These are phyloP conservation scores for Candida oleophila DNA, from an alignment of 805 yeast species.

Conservation along the genomic window DNA sequence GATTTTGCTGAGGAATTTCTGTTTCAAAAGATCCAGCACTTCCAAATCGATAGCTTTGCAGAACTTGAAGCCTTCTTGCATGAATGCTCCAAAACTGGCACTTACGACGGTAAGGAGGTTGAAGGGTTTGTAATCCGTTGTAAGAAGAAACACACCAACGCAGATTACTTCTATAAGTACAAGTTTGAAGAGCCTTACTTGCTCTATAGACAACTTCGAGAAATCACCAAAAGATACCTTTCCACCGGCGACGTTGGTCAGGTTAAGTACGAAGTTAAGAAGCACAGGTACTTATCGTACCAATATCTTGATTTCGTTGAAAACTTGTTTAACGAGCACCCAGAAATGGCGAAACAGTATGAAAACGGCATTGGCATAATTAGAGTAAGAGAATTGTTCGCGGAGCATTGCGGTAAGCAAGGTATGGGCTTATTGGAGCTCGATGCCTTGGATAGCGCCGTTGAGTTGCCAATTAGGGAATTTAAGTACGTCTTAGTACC, in stretches of 20 bases:
- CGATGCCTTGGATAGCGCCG: slow-evolving; percentile 34
- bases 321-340: slow-evolving; percentile 51
- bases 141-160: slow-evolving; percentile 16
- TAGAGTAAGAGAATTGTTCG: slow-evolving; percentile 63
- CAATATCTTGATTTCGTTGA: slow-evolving; percentile 69
- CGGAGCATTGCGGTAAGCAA: slow-evolving; percentile 47
- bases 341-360: slow-evolving; percentile 46
- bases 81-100: slow-evolving; percentile 61
- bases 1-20: slow-evolving; percentile 68
- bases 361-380: slow-evolving; percentile 69
- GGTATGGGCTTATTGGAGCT: slow-evolving; percentile 60
- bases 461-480: slow-evolving; percentile 10
- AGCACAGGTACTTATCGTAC: slow-evolving; percentile 57
- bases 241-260: slow-evolving; percentile 22
- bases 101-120: slow-evolving; percentile 66
- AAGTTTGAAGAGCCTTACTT: slow-evolving; percentile 95
- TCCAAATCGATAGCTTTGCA: slow-evolving; percentile 35
- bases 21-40: slow-evolving; percentile 57
- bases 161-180: slow-evolving; percentile 80
- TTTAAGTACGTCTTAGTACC: slow-evolving; percentile 69
- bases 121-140: slow-evolving; percentile 95
- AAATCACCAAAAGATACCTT: slow-evolving; percentile 67
- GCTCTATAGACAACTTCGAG: slow-evolving; percentile 88
- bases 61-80: slow-evolving; percentile 53
- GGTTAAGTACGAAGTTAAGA: slow-evolving; percentile 6